Conservation (phyloP, 148 eudicot species). For the Amaranthus cruentus region DNA sequence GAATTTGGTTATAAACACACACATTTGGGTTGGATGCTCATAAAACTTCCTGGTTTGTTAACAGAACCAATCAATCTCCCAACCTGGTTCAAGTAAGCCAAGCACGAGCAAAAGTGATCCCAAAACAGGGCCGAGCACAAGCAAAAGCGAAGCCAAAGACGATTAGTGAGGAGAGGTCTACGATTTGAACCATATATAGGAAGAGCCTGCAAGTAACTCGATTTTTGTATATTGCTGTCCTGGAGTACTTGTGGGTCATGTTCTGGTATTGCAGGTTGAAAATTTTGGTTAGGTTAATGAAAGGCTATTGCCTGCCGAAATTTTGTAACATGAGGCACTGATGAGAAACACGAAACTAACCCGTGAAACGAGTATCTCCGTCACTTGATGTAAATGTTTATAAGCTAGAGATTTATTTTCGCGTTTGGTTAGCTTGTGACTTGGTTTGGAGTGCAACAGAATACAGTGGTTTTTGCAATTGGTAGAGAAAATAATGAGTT, state of each 20-base stretch:
- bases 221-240: not conserved
- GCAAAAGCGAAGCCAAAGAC: constrained; percentile 24
- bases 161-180: constrained; percentile 17
- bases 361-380: not conserved
- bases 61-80: constrained; percentile 23
- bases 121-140: constrained; percentile 25
- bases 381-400: constrained; percentile 11
- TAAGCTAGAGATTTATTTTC: not conserved
- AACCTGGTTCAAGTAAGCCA: constrained; percentile 29
- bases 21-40: not conserved
- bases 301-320: constrained; percentile 23
- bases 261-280: constrained; percentile 18
- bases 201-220: too few species aligned
- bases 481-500: not conserved
- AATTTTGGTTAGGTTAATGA: not conserved
- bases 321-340: constrained; percentile 22
- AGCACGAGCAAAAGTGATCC: constrained; percentile 22
- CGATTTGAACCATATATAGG: not conserved
- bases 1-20: not conserved
- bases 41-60: not conserved
- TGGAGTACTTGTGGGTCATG: not conserved
- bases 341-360: not conserved
- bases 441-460: constrained; percentile 7
- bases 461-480: constrained; percentile 4
- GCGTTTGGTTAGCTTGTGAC: not conserved